phyloP scores from a whole-genome alignment of 2,329 filamentous ascomycete genomes.

The Thielaviopsis populi region DNA sequence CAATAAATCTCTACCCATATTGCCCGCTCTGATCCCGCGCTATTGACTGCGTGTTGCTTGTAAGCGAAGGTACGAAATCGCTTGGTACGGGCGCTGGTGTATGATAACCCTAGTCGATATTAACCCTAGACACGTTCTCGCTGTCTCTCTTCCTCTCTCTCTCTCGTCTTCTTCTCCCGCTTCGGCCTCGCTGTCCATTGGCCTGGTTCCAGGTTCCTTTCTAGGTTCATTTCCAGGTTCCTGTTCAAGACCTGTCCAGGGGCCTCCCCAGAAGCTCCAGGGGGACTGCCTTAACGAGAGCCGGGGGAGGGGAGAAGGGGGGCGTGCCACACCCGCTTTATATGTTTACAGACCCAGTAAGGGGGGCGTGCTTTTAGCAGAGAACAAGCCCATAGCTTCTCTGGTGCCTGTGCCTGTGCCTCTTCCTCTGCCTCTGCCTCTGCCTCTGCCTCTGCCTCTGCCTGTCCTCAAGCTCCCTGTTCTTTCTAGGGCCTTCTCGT shows the following conservation, averaged over 20 bases:
- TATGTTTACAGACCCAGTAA: background rate
- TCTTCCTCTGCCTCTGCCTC: background rate
- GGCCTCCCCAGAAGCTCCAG: background rate
- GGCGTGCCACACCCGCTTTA: background rate
- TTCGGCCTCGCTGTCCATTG: no score
- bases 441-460: background rate
- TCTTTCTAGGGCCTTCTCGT: background rate
- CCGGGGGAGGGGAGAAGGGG: background rate
- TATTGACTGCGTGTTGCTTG: background rate
- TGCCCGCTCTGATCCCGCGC: constrained; percentile 1
- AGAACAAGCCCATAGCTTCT: background rate
- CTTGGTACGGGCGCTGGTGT: background rate
- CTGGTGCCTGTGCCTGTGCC: background rate
- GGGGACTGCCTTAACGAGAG: background rate
- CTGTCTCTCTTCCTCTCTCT: background rate
- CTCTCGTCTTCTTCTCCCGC: background rate
- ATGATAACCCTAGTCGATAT: no score
- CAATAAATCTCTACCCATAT: background rate
- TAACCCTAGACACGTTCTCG: background rate
- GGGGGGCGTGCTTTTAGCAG: background rate
- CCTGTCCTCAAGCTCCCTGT: no score
- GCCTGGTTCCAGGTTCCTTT: background rate
- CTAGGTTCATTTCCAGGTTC: background rate
- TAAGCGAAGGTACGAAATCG: background rate
- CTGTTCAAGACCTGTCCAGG: no score